Evolutionary conservation across 2,329 filamentous ascomycete species (phyloP), one percentile per base, ranked within the genome.

Genomic region (Pyricularia sp.): DNA sequence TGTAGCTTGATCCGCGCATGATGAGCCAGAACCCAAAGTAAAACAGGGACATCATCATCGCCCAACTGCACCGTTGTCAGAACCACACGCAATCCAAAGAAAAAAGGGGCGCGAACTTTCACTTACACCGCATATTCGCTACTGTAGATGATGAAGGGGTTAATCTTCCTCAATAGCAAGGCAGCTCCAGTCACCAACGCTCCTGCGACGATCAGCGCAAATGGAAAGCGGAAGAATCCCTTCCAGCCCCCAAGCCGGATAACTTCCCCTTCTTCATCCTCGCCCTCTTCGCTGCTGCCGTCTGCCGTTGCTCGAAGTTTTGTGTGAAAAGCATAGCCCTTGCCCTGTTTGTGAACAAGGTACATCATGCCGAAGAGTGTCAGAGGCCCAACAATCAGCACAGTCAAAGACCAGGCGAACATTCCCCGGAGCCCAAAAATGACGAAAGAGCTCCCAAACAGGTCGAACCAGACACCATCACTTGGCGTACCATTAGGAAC

Each of bases 141-240:
- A 76, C 91, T 93, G 77, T 97, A 94, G n/a, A 94, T 80, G 70
- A 97, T 91, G 70, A 91, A 84, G 1, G 93, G 92, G 72, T 97
- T 97, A 72, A 93, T 78, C 74, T 94, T 96, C 49, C 84, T 84
- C 57, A 96, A 71, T 63, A 97, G 76, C 69, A 89, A 89, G 1
- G 90, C 88, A 22, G 91, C 80, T 0, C 85, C 90, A 28, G 96
- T 74, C 0, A 89, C 85, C n/a, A 89, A 78, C 0, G 81, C 86
- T 1, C 83, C 84, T 0, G 93, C 83, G 40, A 91, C 80, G 24
- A 82, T 72, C 55, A 96, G 80, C 1, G 91, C 85, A 62, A 96
- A 78, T 0, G 93, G 92, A 69, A 91, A 94, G 40, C 93, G 85
- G 75, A 91, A 91, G 71, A 96, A 86, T 0, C 94, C 94, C 70